Evolutionary conservation across 73 alveolate species (phyloP).

Genomic region (Stentor coeruleus): DNA sequence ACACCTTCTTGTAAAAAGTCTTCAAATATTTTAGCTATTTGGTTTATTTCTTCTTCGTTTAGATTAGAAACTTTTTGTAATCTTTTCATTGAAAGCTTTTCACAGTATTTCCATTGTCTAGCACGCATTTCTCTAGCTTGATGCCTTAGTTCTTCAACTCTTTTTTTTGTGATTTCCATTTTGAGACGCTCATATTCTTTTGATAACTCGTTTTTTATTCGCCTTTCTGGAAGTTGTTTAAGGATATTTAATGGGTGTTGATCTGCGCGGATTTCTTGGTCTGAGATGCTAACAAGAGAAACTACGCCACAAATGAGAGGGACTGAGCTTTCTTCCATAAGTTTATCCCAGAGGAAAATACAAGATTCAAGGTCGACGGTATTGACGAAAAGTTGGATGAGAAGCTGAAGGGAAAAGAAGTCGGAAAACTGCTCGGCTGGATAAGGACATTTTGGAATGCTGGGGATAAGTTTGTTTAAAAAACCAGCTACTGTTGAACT

Average conservation of each 20-base stretch:
- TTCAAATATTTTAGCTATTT: not conserved
- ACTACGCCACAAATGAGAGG: not conserved
- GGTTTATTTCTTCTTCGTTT: not conserved
- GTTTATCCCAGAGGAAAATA: slow-evolving; percentile 10
- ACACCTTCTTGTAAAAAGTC: too few relatives aligned
- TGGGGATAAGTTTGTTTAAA: not conserved
- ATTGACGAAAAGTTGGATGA: not conserved
- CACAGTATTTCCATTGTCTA: slow-evolving; percentile 8
- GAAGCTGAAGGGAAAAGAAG: slow-evolving; percentile 8
- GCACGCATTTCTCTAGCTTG: slow-evolving; percentile 13
- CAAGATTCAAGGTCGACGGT: not conserved
- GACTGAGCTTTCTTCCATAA: not conserved
- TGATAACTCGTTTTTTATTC: not conserved
- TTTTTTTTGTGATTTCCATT: not conserved
- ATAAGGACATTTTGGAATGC: not conserved
- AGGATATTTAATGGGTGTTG: slow-evolving; percentile 10
- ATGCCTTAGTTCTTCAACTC: not conserved
- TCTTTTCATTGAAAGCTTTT: not conserved
- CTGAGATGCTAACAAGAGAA: not conserved
- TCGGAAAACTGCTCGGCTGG: not conserved
- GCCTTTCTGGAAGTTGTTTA: not conserved
- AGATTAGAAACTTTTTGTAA: slow-evolving; percentile 13
- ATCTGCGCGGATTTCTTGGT: not conserved
- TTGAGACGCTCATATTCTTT: not conserved
- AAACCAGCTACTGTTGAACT: not conserved